Percentiles rank a stretch among this genome's conserved stretches.
Conservation (phyloP, 495 filamentous ascomycete species). For the Penicillium mononematosum region DNA sequence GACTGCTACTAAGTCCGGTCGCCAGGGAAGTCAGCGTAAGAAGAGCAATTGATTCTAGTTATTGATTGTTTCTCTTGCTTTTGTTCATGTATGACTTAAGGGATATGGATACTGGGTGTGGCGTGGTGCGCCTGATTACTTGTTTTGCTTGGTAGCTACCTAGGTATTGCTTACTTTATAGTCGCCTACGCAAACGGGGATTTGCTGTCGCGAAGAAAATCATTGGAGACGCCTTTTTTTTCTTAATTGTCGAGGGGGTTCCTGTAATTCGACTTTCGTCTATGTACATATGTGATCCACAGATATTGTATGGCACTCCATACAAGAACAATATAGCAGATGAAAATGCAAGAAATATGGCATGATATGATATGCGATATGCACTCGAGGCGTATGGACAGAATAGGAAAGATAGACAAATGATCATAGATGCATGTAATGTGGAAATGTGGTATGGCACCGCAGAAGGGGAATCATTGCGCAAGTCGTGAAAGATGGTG, state of each 20-base stretch:
- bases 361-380: no score
- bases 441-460: slow-evolving; percentile 22
- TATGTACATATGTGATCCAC: slow-evolving; percentile 27
- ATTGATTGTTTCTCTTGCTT: slow-evolving; percentile 2
- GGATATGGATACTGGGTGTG: slow-evolving; percentile 1
- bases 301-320: slow-evolving; percentile 16
- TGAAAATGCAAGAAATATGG: slow-evolving; percentile 17
- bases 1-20: slow-evolving; percentile 18
- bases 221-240: not conserved
- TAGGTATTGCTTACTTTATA: not conserved
- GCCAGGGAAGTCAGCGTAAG: slow-evolving; percentile 28
- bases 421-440: slow-evolving; percentile 11
- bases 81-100: not conserved
- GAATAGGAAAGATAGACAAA: not conserved
- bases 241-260: not conserved
- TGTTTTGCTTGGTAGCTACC: slow-evolving; percentile 1
- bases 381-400: slow-evolving; percentile 14
- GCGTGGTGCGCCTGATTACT: not conserved
- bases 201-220: slow-evolving; percentile 3
- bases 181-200: not conserved
- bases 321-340: slow-evolving; percentile 3
- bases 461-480: slow-evolving; percentile 36
- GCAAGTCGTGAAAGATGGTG: slow-evolving; percentile 17
- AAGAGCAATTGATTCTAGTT: slow-evolving; percentile 21
- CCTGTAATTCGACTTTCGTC: not conserved